Evolutionary conservation across 1,284 basidiomycete genomes (phyloP), one percentile per base, ranked within the genome.

Genomic region (Austroboletus novae-zelandiae): DNA sequence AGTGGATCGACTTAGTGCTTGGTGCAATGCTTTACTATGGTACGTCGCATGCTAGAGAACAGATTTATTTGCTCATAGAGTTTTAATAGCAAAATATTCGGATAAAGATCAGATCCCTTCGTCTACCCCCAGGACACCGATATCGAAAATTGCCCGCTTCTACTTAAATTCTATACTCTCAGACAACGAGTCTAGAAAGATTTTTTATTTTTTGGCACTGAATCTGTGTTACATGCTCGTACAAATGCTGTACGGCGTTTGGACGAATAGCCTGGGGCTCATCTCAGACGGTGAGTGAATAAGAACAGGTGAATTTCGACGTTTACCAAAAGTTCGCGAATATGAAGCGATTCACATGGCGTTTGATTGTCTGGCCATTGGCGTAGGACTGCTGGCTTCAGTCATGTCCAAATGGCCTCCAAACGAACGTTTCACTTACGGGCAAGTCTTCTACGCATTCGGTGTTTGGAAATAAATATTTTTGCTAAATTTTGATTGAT

Each of bases 381-480:
- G 85, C 0, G 93, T 99, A 58, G 97, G 97, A 2, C 77, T 99
- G 2, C 87, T 98, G 55, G 97, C 97, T 3, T 95, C 92, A 25
- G 92, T 99, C 11, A 98, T 98, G 88, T 93, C 95, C 1, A 94
- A 90, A 5, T 99, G 97, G 97, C 86, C 91, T 40, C 91, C 93
- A 1, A 95, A 99, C 71, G 86, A 90, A 57, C 79, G 84, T 20
- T 99, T 96, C 70, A 98, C 97, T 9, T 99, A 97, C 66, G 97
- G 96, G 89, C 90, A 59, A 50, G 81, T 56, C 17, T 34, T 15
- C 10, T 15, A 27, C 13, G 15, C 14, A 13, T 43, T 36, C 14
- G 3, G 25, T 43, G n/a, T 23, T 34, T 20, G 29, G 9, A 43
- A 18, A 20, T 18, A 17, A 25, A 35, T 4, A 35, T 43, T n/a